phyloP scores from a whole-genome alignment of 2,329 filamentous ascomycete genomes.

The Nannizzia gypsea region DNA sequence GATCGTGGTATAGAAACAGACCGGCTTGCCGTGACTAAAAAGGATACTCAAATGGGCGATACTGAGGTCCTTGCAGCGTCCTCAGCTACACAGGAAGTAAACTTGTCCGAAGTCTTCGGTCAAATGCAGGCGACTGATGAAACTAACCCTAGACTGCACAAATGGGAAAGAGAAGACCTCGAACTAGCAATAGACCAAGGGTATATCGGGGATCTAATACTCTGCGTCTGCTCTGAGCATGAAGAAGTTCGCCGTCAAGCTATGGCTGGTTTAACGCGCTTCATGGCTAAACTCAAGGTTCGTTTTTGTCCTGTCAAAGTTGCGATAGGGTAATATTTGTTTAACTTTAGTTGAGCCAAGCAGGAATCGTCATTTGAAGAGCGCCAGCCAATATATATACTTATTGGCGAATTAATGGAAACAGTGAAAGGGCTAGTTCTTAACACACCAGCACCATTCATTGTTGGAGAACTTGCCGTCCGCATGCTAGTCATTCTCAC shows the following conservation, averaged over 20 bases:
- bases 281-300: conserved; percentile 41
- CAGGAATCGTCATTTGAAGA: conserved; percentile 62
- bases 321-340: not conserved
- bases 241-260: conserved; percentile 69
- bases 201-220: conserved; percentile 55
- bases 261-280: conserved; percentile 25
- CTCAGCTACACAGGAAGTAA: not conserved
- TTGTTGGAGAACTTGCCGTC: conserved; percentile 63
- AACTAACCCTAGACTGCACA: conserved; percentile 37
- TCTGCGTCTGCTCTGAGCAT: conserved; percentile 64
- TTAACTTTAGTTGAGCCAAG: conserved; percentile 4
- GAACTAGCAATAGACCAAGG: conserved; percentile 72
- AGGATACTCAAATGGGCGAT: conserved; percentile 8
- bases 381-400: conserved; percentile 63
- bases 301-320: conserved; percentile 6
- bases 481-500: conserved; percentile 58
- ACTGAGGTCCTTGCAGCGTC: not conserved
- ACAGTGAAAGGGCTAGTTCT: conserved; percentile 50
- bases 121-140: conserved; percentile 36
- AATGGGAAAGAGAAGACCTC: conserved; percentile 64
- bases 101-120: conserved; percentile 44
- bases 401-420: conserved; percentile 69
- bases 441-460: conserved; percentile 53
- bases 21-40: conserved; percentile 9
- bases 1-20: conserved; percentile 21